A percentile compares a stretch with the other conserved stretches of the same genome.
Evolutionary conservation across 1,284 basidiomycete genomes (phyloP).

Genomic region (Porphyrellus sp.): DNA sequence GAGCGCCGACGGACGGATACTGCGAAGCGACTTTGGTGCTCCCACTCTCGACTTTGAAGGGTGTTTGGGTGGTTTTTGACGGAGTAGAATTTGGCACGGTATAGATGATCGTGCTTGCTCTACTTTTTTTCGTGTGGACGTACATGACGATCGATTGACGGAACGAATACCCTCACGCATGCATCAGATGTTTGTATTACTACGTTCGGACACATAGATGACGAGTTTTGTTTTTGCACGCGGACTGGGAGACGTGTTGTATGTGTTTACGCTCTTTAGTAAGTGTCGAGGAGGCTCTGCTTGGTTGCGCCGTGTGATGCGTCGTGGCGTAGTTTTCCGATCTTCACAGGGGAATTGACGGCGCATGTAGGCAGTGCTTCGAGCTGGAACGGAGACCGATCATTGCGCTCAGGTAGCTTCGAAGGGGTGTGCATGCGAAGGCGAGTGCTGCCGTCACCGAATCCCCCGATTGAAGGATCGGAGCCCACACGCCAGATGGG

Average conservation of each 20-base stretch:
- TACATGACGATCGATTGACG: conserved; percentile 16
- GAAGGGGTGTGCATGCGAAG: neutral
- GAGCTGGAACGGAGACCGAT: neutral
- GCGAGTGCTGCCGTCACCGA: conserved; percentile 11
- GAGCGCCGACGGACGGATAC: conserved; percentile 27
- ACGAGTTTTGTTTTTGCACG: neutral
- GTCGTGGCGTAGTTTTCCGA: neutral
- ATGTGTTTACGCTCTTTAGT: neutral
- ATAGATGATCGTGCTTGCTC: conserved; percentile 7
- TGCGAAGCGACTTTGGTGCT: conserved; percentile 29
- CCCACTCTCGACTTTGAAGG: conserved; percentile 38
- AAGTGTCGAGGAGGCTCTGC: too few relatives aligned
- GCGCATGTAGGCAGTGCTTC: neutral
- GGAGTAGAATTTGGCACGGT: conserved; percentile 8
- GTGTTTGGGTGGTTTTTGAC: conserved; percentile 49
- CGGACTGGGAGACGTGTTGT: neutral
- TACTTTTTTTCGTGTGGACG: conserved; percentile 1
- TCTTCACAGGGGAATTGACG: conserved; percentile 4
- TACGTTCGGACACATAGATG: conserved; percentile 24
- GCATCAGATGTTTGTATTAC: conserved; percentile 24
- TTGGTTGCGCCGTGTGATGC: too few relatives aligned
- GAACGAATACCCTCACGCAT: conserved; percentile 31
- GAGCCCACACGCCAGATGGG: neutral
- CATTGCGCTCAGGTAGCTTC: neutral
- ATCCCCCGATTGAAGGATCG: conserved; percentile 10